Base-by-base conservation (phyloP, 768 basidiomycete genomes). In the Mycena kentingensis region DNA sequence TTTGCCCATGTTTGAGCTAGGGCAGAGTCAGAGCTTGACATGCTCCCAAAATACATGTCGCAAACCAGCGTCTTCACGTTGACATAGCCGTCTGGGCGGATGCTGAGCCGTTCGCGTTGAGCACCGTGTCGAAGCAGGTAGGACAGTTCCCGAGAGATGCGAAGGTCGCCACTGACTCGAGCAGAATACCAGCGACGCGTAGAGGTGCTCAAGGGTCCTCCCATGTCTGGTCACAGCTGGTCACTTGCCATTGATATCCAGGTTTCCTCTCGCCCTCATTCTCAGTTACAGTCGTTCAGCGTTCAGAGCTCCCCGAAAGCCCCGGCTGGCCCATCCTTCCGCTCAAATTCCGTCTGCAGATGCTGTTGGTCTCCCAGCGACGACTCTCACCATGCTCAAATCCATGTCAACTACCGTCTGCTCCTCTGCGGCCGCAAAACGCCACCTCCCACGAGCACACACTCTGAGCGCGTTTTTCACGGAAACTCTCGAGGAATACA, bases 1-100 rank as follows among this genome's bases (percentile, higher is more conserved):
- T 65, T 55, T 79, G 81, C 1, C 80, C 78, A 47, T 82, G 70
- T 29, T 74, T 71, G 43, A 90, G 73, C 88, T 89, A 63, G 8
- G 13, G 4, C 26, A n/a, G 18, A 12, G 19, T 21, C 5, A 11
- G 51, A 25, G 22, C 15, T 11, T 24, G 3, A 34, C 26, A n/a
- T 13, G 5, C 8, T 15, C 19, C 4, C 13, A 36, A 3, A n/a
- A 45, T 10, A 38, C 21, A 25, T 10, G 42, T 12, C 16, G 46
- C 49, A 35, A 12, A 52, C 57, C 54, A 60, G 37, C 10, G 42
- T 47, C 12, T 55, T 54, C 11, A 60, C 58, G 27, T 42, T 55
- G 1, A 49, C 47, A 28, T 60, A 60, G 8, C 58, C 58, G 29
- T 60, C 51, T 3, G 50, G 6, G 5, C 58, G 50, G 7, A 49